A percentile compares a stretch with the other conserved stretches of the same genome.
These are phyloP conservation scores for Ascochyta clinopodiicola DNA, from an alignment of 2,329 filamentous ascomycete species.

Conservation along the genomic window DNA sequence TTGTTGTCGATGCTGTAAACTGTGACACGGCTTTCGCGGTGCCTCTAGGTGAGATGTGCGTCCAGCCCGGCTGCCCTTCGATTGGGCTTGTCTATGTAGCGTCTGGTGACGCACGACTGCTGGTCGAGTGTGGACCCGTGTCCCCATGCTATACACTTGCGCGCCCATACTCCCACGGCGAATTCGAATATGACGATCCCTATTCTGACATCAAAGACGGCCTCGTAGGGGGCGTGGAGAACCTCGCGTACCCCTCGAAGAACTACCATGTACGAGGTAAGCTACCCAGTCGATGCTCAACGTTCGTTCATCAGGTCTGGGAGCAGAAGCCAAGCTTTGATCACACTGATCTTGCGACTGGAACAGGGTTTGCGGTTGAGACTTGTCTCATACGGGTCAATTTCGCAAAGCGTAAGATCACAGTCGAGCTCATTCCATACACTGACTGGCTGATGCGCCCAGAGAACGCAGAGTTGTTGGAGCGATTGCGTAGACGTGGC, in stretches of 20 bases:
- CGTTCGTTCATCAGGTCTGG: background rate
- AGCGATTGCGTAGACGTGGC: no score
- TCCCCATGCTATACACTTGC: background rate
- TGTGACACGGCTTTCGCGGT: background rate
- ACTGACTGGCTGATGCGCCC: background rate
- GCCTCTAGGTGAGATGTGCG: background rate
- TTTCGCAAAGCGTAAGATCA: background rate
- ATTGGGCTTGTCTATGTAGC: background rate
- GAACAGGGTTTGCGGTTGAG: background rate
- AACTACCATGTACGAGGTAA: background rate
- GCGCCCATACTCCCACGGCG: background rate
- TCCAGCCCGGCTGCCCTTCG: background rate
- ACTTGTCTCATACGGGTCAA: background rate
- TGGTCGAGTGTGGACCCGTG: background rate
- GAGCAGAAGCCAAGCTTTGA: background rate
- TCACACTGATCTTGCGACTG: background rate
- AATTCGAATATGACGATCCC: background rate
- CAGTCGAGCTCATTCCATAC: background rate
- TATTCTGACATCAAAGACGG: background rate
- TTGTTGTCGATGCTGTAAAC: background rate
- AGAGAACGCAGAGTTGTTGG: no score
- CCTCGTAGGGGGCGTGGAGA: background rate
- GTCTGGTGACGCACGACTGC: background rate
- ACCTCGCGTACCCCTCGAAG: background rate
- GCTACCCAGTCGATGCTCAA: background rate